Base-by-base conservation (phyloP, 176 grass and related monocot genomes). In the Elymus sibiricus region DNA sequence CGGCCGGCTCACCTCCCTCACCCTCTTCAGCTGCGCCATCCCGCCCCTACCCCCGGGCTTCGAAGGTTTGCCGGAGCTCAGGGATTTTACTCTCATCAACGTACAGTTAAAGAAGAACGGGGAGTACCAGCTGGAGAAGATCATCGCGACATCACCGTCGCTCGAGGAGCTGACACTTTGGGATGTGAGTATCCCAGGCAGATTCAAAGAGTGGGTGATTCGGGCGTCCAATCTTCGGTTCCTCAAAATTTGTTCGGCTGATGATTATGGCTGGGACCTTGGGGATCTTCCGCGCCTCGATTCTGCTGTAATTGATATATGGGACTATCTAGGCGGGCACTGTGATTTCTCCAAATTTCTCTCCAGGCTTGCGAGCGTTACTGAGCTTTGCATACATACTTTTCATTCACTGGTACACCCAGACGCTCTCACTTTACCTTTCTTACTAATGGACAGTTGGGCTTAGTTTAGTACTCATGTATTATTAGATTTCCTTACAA, bases 201-300 rank as follows among this genome's bases (percentile, higher is more conserved):
- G 67, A 19, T n/a, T 58, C 4, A 42, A 28, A 29, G 63, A 78
- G 32, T 85, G 83, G 83, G 32, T 58, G 46, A 70, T 78, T 66
- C 46, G 19, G 21, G 74, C 46, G 16, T 29, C 83, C 34, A 85
- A 69, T 78, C 63, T 85, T 6, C 44, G 22, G 9, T 32, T n/a
- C 24, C 26, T 78, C 3, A 59, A 47, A 40, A 85, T 85, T 59
- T 56, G 9, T 39, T 69, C 46, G 27, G 15, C 6, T 6, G 0
- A 9, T 1, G 83, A 85, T 28, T 69, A 42, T 85, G 83, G 83
- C 14, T 85, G 83, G 74, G 70, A 85, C n/a, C 72, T 79, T 46
- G 17, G 34, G 13, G 64, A 86, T 9, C 13, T 86, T 77, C 76
- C 35, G 11, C 37, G 11, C 65, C 76, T 86, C 11, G 25, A 31